Evolutionary conservation across 148 eudicot genomes (phyloP).

Genomic region (Amaranthus palmeri): DNA sequence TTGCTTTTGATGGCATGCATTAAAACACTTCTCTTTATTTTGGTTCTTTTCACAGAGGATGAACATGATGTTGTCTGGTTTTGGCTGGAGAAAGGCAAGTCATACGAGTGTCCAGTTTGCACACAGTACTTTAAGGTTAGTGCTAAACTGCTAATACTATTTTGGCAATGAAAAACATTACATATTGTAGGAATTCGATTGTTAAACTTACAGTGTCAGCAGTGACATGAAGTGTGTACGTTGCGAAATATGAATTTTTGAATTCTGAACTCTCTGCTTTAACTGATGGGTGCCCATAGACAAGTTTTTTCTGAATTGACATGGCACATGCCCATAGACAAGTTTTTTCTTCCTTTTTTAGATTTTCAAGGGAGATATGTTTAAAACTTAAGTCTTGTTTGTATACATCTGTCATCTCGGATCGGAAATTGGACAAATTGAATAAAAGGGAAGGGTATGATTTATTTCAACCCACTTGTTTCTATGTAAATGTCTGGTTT

Average conservation of each 20-base stretch:
- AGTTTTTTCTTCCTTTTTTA: no score
- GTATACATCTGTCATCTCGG: no score
- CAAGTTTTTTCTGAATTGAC: no score
- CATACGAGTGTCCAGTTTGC: constrained; percentile 92
- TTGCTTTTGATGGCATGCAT: neutral
- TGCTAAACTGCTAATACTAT: constrained; percentile 8
- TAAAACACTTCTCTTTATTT: neutral
- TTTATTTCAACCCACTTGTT: no score
- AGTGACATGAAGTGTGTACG: neutral
- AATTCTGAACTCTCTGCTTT: neutral
- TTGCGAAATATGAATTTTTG: neutral
- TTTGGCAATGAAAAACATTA: neutral
- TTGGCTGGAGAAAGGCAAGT: constrained; percentile 83
- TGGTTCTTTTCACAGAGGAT: constrained; percentile 52
- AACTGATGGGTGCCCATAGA: neutral
- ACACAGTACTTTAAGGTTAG: constrained; percentile 76
- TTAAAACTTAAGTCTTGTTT: no score
- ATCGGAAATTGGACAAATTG: no score
- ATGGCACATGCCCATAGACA: no score
- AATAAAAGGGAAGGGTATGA: no score
- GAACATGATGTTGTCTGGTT: constrained; percentile 97
- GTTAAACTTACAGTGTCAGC: neutral
- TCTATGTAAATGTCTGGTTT: no score
- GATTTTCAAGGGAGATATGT: no score
- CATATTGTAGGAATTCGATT: neutral